Evolutionary conservation across 257 asterid genomes (phyloP), one percentile per base, ranked within the genome.

Genomic region (Solanum bulbocastanum): DNA sequence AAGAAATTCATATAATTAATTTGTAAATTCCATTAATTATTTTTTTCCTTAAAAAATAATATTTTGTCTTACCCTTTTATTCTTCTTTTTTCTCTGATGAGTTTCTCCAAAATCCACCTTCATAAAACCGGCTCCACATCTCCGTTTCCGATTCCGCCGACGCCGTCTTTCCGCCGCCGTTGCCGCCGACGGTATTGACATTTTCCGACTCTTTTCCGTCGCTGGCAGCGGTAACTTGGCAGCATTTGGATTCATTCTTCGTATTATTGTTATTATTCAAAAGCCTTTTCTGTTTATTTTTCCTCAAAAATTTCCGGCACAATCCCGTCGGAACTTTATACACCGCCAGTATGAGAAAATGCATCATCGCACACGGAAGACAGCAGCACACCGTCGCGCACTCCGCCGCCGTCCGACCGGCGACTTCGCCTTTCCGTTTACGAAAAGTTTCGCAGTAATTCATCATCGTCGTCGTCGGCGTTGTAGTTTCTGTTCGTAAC

Each of bases 311-410:
- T 89, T 93, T 93, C 89, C 92, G 87, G 89, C 94, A 94, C 22
- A 96, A 95, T 88, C 97, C 95, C 20, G 93, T 91, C 75, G 99
- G 99, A 15, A 96, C 87, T 90, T 89, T 94, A 90, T 93, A 96
- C 7, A 90, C 94, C 27, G 95, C 97, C 91, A 93, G 68, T 58
- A 95, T 91, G 15, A 95, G 62, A 52, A 96, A 90, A 75, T 94
- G 87, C 81, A 90, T 89, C 83, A 94, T 40, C 52, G 92, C 93
- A 88, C 95, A 93, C 0, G 99, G 98, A 74, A 94, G 91, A 91
- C 99, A 96, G 89, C 99, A 96, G 82, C 95, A 92, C 85, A 96
- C 95, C 83, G 96, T 98, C 66, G 98, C 96, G 95, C 90, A 96
- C 90, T 90, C 98, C 42, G 98, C 98, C 89, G 97, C 82, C 27